Percentiles rank a stretch among this genome's conserved stretches.
Conservation (phyloP, 345 rosid genomes). For the Citropsis articulata region DNA sequence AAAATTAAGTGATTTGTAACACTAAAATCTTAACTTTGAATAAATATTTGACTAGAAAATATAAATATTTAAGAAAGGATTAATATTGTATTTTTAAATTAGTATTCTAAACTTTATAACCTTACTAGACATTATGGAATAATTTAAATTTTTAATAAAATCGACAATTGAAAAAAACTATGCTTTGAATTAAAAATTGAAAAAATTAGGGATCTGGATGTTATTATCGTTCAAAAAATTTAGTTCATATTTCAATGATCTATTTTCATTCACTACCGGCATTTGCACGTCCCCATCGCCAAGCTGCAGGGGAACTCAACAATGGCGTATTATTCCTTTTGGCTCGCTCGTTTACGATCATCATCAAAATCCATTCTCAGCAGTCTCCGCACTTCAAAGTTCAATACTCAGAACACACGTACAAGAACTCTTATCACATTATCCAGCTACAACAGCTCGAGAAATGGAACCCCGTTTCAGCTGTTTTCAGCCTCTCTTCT, state of each 20-base stretch:
- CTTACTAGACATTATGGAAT: no score
- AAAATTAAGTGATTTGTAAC: no score
- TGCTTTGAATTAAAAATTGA: neutral
- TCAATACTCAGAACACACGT: neutral
- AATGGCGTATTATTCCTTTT: constrained; percentile 39
- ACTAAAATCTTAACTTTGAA: no score
- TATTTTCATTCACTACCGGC: neutral
- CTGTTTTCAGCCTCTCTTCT: constrained; percentile 46
- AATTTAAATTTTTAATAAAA: no score
- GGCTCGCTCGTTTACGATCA: constrained; percentile 45
- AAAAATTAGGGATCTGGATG: neutral
- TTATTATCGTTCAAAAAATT: no score
- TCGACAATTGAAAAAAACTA: no score
- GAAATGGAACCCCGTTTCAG: constrained; percentile 9
- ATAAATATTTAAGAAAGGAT: no score
- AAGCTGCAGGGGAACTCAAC: neutral
- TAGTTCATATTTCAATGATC: neutral
- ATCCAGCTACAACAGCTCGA: constrained; percentile 5
- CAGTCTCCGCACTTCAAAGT: constrained; percentile 28
- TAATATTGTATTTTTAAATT: no score
- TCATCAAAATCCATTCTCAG: constrained; percentile 28
- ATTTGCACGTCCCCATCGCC: neutral
- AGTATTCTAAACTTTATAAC: no score
- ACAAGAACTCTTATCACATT: neutral
- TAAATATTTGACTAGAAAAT: no score